Evolutionary conservation across 1,139 yeast species (phyloP).

Genomic region (Suhomyces terraborum): DNA sequence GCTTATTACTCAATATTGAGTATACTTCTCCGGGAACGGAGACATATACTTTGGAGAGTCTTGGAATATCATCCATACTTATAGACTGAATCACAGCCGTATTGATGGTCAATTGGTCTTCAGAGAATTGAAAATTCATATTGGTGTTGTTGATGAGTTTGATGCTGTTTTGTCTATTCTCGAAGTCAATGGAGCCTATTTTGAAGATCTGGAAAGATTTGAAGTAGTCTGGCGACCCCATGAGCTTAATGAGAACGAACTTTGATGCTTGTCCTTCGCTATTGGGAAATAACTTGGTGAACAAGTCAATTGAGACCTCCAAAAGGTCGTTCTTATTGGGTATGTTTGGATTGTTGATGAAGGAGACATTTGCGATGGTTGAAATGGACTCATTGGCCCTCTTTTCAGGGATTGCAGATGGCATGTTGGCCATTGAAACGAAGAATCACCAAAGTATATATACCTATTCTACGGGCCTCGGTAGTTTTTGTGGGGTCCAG

Average conservation of each 20-base stretch:
- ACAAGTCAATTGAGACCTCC: slow-evolving; percentile 39
- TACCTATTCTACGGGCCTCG: slow-evolving; percentile 11
- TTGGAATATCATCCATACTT: slow-evolving; percentile 28
- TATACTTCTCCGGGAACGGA: slow-evolving; percentile 51
- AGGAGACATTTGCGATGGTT: slow-evolving; percentile 33
- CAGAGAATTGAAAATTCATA: slow-evolving; percentile 25
- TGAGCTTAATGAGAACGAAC: slow-evolving; percentile 37
- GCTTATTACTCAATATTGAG: slow-evolving; percentile 32
- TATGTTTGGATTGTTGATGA: slow-evolving; percentile 34
- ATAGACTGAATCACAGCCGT: slow-evolving; percentile 37
- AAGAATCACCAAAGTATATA: slow-evolving; percentile 2
- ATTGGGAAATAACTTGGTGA: slow-evolving; percentile 34
- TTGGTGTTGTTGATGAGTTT: slow-evolving; percentile 42
- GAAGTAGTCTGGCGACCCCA: slow-evolving; percentile 50
- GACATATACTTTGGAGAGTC: slow-evolving; percentile 37
- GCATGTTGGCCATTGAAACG: slow-evolving; percentile 15
- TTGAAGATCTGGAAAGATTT: slow-evolving; percentile 38
- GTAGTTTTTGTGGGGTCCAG: slow-evolving; percentile 13
- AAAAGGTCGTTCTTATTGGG: slow-evolving; percentile 30
- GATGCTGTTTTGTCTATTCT: slow-evolving; percentile 26
- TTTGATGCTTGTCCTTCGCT: slow-evolving; percentile 18
- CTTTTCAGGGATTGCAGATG: slow-evolving; percentile 17
- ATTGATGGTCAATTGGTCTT: slow-evolving; percentile 37
- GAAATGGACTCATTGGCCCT: slow-evolving; percentile 19
- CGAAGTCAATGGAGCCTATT: slow-evolving; percentile 33